phyloP scores from a whole-genome alignment of 2,329 filamentous ascomycete genomes.

The Fusarium nanum region DNA sequence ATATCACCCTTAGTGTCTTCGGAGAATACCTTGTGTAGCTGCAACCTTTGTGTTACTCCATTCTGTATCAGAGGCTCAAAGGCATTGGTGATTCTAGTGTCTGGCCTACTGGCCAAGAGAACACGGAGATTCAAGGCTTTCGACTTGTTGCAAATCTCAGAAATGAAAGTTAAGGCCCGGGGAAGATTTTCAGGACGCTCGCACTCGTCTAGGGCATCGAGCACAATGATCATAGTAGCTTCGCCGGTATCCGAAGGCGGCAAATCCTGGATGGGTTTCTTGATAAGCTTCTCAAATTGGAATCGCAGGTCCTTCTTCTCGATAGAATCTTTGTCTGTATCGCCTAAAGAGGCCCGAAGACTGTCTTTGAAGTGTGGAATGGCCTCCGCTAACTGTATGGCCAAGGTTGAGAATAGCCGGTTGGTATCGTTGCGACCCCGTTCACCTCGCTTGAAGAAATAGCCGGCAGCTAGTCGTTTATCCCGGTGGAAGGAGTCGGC shows the following conservation, averaged over 20 bases:
- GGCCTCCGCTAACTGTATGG: accelerated
- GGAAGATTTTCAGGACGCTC: not conserved
- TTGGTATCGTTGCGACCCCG: not conserved
- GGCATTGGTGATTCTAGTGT: accelerated
- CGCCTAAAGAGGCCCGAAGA: accelerated
- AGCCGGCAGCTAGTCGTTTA: accelerated
- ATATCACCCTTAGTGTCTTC: not conserved
- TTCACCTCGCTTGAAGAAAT: not conserved
- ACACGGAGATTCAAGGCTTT: accelerated
- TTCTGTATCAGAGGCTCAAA: accelerated
- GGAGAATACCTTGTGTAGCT: not conserved
- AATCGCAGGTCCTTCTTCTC: not conserved
- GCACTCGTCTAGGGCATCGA: not conserved
- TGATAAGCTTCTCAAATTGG: not conserved
- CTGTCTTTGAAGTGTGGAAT: not conserved
- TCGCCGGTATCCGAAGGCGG: accelerated
- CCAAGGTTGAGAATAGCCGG: not conserved
- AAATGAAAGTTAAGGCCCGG: accelerated
- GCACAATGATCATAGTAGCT: not conserved
- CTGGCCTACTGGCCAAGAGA: accelerated
- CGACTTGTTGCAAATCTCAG: accelerated
- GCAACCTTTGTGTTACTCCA: accelerated
- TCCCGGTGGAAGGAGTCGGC: not conserved
- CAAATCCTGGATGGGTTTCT: accelerated
- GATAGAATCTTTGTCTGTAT: accelerated